Evolutionary conservation across 2,329 filamentous ascomycete species (phyloP), one percentile per base, ranked within the genome.

Genomic region (Penicillium sclerotiorum): DNA sequence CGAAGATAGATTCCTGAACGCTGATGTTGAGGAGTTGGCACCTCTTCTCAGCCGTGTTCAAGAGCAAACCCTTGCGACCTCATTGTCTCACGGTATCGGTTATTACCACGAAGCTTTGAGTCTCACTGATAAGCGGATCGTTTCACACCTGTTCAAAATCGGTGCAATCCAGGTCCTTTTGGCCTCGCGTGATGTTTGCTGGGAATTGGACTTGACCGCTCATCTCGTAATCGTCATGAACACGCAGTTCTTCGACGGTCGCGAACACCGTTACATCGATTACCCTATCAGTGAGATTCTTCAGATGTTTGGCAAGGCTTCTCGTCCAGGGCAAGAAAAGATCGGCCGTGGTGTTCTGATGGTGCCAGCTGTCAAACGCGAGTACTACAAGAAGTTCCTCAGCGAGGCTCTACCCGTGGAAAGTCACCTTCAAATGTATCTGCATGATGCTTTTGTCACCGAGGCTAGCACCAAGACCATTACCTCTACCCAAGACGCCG

Each of bases 311-410:
- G 94, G 94, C 60, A 95, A 94, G 72, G 89, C 94, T 30, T 85
- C 92, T 47, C 85, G 88, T 33, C 85, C 90, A 1, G 82, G 87
- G 3, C 81, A 86, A 65, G 91, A 96, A 63, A 90, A 89, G 49
- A 82, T 87, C 49, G 88, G 89, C 38, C 90, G 89, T 54, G 95
- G 93, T 59, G 90, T 99, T n/a, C 80, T 99, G 37, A 97, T 99
- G 94, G 84, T 96, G 9, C 91, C 93, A 2, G 86, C 89, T 15
- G 90, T 95, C 40, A 96, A 95, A 80, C 86, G 94, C 30, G 92
- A 96, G 56, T 99, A 96, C 73, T 99, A 97, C 81, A 95, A 94
- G 76, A 99, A 99, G 74, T 99, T 99, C 78, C 76, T 99, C 58
- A 93, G 94, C 62, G 95, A 99, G 71, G 94, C 94, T 17, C 78